Evolutionary conservation across 495 filamentous ascomycete species (phyloP).

Genomic region (Melanomma pulvis-pyrius): DNA sequence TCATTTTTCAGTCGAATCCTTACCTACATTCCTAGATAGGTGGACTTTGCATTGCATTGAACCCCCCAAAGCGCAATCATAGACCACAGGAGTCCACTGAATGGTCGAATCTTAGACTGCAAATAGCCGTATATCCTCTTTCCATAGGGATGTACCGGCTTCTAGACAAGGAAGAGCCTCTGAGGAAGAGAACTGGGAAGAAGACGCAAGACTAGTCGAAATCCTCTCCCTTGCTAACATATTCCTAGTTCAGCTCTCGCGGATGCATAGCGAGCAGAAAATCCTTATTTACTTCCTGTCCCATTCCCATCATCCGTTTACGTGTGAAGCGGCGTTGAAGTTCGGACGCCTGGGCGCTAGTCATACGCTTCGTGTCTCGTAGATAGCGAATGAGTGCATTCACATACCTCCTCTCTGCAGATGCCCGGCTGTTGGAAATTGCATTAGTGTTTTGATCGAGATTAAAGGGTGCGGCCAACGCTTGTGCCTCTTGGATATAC

Average conservation of each 20-base stretch:
- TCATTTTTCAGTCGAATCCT: too few species aligned
- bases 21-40: too few species aligned
- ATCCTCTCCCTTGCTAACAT: background rate
- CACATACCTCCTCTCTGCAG: background rate
- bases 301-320: background rate
- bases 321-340: background rate
- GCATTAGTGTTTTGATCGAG: background rate
- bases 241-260: background rate
- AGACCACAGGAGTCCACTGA: too few species aligned
- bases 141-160: background rate
- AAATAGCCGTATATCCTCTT: background rate
- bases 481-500: background rate
- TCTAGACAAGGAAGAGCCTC: too few species aligned
- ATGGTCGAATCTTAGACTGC: too few species aligned
- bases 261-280: background rate
- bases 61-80: too few species aligned
- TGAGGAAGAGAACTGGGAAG: background rate
- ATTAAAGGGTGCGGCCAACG: background rate
- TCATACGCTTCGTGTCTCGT: background rate
- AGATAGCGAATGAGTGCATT: background rate
- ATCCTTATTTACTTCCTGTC: background rate
- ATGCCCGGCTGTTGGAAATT: background rate
- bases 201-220: background rate
- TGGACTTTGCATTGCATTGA: too few species aligned
- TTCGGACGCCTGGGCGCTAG: background rate